Base-by-base conservation (phyloP, 805 yeast genomes). In the Spathaspora gorwiae region DNA sequence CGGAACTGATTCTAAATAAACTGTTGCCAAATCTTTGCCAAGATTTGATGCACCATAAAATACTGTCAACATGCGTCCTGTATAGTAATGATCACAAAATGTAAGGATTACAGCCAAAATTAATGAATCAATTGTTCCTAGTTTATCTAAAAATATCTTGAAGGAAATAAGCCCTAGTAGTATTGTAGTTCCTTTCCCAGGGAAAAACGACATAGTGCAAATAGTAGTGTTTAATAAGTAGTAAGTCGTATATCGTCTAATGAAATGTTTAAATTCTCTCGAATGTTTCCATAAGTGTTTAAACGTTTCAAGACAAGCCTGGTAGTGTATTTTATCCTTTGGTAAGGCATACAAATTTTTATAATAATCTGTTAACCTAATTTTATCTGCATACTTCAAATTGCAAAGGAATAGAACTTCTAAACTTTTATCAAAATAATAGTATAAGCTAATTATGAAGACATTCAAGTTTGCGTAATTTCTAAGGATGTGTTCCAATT, bases 1-100 rank as follows among this genome's bases (percentile, higher is more conserved):
- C 10, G 77, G 75, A 15, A 79, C 61, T 10, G 75, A 61, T 8
- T 65, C 53, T 56, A 80, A 76, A 55, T 77, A 80, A 5, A 83
- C 83, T 6, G 58, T 54, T 34, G 80, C 64, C 41, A 80, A 64
- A 37, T 76, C 79, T 35, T 71, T 61, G 41, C 69, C 61, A 44
- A 79, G 61, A 36, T 71, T 64, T 11, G 73, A 55, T 12, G 74
- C 62, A 2, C 81, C 82, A 65, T 75, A 73, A 50, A 69, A 75
- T 1, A 73, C 62, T 13, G 74, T 61, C 34, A 78, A 54, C 30
- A 75, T 60, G 8, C 64, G 47, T 19, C 73, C 56, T 11, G 71
- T 56, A 47, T 64, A 59, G 27, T 56, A 44, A 26, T 61, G 54
- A 0, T 81, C 75, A 12, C 69, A 42, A 9, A 70, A 35, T 15